Evolutionary conservation across 305 asterid species (phyloP), one percentile per base, ranked within the genome.

Genomic region (Fraxinus velutina): DNA sequence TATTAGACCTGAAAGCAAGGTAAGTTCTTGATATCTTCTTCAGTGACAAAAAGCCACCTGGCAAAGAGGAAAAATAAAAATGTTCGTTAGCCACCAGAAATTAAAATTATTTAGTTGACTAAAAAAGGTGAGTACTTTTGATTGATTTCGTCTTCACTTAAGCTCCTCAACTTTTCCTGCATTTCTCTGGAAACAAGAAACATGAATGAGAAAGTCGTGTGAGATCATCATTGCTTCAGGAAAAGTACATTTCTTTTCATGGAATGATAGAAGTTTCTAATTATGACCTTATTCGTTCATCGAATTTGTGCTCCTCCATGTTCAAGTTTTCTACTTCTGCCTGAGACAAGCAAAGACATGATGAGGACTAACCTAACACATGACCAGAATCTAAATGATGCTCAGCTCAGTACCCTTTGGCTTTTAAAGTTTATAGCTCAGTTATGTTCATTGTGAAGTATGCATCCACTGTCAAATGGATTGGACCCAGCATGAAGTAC

Each of bases 1-100:
- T 68, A 74, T 81, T 50, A n/a, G 22, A 95, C 99, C 97, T 93
- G 97, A 87, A 95, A 92, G 89, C 94, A 88, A 70, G 97, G 96
- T 78, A 95, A 86, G 84, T 82, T 86, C 87, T 92, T 91, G 79
- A 93, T 93, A 84, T 95, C 99, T 70, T 93, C 98, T 88, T 91
- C 94, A 66, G 97, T 93, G 22, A 95, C 94, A 82, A 90, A 92
- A 80, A 95, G 94, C 96, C 94, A 92, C 86, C 99, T 95, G 87
- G 66, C 60, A 60, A 82, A 34, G 60, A 81, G 50, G 22, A 82
- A 57, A 8, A 13, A 50, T 6, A 70, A 4, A 73, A 33, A 77
- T 57, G 3, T 39, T 60, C 34, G 39, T 30, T 39, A 42, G 55
- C 57, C 81, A 70, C 57, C 15, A 55, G 64, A 66, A 57, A 78